A percentile compares a stretch with the other conserved stretches of the same genome.
Evolutionary conservation across 2,329 filamentous ascomycete species (phyloP).

Genomic region (Monilinia vaccinii-corymbosi): DNA sequence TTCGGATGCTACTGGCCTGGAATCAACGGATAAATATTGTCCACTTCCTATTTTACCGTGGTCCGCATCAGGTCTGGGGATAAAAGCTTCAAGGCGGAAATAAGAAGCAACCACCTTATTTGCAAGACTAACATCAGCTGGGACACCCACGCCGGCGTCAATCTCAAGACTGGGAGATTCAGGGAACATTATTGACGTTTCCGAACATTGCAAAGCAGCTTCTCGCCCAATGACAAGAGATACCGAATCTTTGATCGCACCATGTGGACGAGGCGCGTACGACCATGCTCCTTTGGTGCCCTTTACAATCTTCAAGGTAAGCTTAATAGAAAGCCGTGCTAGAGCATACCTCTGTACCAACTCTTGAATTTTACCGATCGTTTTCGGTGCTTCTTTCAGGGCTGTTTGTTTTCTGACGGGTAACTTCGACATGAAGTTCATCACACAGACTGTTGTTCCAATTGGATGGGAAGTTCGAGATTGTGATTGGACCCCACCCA

Average conservation of each 20-base stretch:
- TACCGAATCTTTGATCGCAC: conserved; percentile 47
- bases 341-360: conserved; percentile 57
- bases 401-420: conserved; percentile 55
- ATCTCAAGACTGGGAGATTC: conserved; percentile 11
- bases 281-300: conserved; percentile 44
- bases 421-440: conserved; percentile 48
- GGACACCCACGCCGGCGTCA: not conserved
- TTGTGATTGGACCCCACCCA: conserved; percentile 32
- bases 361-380: conserved; percentile 46
- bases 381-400: conserved; percentile 48
- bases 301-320: conserved; percentile 51
- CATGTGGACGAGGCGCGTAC: conserved; percentile 47
- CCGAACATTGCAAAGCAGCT: conserved; percentile 45
- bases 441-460: conserved; percentile 60
- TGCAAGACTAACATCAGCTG: not conserved
- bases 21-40: conserved; percentile 59
- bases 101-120: not conserved
- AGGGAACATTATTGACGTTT: conserved; percentile 23
- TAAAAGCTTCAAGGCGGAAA: conserved; percentile 46
- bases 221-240: conserved; percentile 53
- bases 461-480: conserved; percentile 42
- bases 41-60: conserved; percentile 38
- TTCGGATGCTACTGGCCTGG: conserved; percentile 49
- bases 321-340: conserved; percentile 51
- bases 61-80: conserved; percentile 45